Base-by-base conservation (phyloP, 73 alveolate genomes). In the Paramecium sonneborni region DNA sequence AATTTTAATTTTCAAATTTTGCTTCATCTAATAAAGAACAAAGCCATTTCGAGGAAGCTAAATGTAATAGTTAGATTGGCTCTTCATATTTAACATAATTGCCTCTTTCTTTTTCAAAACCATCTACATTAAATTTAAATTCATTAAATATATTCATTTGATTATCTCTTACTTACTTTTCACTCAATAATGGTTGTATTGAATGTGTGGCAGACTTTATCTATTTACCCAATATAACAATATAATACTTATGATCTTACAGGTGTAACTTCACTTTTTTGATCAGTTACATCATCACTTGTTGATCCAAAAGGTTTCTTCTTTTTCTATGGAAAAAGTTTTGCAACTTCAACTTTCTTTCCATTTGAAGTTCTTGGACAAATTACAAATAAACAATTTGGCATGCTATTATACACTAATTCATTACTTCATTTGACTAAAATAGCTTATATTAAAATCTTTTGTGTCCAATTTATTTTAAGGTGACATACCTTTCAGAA, bases 1-100 rank as follows among this genome's bases (percentile, higher is more conserved):
- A 91, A 41, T 93, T 93, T 57, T 93, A 92, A 28, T 90, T 93
- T 72, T 93, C 89, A 44, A 76, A 46, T 30, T 93, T 93, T 3
- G 96, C 95, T 30, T 70, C 94, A 24, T 69, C 87, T 11, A 12
- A 57, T 52, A 38, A 56, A 14, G 76, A 44, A 14, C 85, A 30
- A 1, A 88, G 21, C 94, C 94, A 88, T 48, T 72, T 88, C 14
- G 89, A 76, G 69, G 94, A 88, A 15, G 79, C 87, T 14, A 88
- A 46, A 70, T 88, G 94, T 26, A 88, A 34, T 18, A 88, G 43
- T 43, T 88, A 69, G 5, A 88, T 44, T 28, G 48, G 85, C 12
- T 76, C 48, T 21, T 88, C 87, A 28, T 68, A 88, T 6, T 52
- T 44, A 1, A 88, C 89, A 34, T 43, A 38, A 56, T 35, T 24